A percentile compares a stretch with the other conserved stretches of the same genome.
Evolutionary conservation across 1,284 basidiomycete genomes (phyloP).

Genomic region (Tylopilus orsonianus): DNA sequence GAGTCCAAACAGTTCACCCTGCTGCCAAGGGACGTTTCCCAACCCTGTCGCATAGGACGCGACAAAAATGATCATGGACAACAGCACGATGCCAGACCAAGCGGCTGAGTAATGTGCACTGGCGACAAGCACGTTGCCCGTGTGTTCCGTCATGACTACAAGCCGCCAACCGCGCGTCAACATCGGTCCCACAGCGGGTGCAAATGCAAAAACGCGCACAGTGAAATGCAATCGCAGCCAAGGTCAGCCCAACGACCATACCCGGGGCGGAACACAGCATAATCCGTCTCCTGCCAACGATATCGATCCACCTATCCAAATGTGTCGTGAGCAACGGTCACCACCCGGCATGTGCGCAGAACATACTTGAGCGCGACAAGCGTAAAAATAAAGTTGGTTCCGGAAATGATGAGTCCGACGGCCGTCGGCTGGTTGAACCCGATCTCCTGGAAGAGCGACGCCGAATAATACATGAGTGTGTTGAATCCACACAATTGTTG

Average conservation of each 20-base stretch:
- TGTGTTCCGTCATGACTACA: slow-evolving; percentile 62
- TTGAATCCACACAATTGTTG: slow-evolving; percentile 83
- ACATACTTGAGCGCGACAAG: slow-evolving; percentile 66
- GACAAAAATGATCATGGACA: slow-evolving; percentile 81
- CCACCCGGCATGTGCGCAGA: not conserved
- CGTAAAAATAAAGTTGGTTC: slow-evolving; percentile 82
- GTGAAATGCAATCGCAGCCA: slow-evolving; percentile 75
- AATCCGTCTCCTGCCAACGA: slow-evolving; percentile 72
- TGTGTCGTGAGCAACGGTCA: not conserved
- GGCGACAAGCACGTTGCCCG: slow-evolving; percentile 63
- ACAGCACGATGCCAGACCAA: slow-evolving; percentile 70
- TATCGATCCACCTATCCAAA: slow-evolving; percentile 62
- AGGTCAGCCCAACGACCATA: slow-evolving; percentile 70
- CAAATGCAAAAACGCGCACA: slow-evolving; percentile 46
- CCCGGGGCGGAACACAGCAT: slow-evolving; percentile 78
- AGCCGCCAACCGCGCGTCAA: not conserved
- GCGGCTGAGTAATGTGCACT: slow-evolving; percentile 62
- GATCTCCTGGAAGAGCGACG: slow-evolving; percentile 77
- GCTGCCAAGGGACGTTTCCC: slow-evolving; percentile 84
- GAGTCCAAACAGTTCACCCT: slow-evolving; percentile 79
- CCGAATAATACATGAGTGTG: slow-evolving; percentile 75
- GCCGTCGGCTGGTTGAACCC: slow-evolving; percentile 82
- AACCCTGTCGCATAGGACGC: slow-evolving; percentile 79
- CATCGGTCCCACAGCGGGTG: not conserved
- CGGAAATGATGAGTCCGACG: slow-evolving; percentile 75